These are phyloP conservation scores for Hanseniaspora osmophila DNA, from an alignment of 805 yeast species.

Conservation along the genomic window DNA sequence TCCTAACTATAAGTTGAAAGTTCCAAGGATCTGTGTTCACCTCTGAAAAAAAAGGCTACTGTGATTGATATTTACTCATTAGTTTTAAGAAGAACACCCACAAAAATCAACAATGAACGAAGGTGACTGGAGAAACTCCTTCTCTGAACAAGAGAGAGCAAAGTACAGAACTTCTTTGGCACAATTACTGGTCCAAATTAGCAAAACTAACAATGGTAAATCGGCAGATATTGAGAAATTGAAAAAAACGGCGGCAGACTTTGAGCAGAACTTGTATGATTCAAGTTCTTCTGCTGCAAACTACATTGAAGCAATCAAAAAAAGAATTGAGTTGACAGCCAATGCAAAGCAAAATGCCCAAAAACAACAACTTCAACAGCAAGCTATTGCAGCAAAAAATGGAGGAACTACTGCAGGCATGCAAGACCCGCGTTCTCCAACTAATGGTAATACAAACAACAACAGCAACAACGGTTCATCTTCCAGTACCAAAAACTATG, in stretches of 20 bases:
- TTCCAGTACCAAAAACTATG: conserved; percentile 7
- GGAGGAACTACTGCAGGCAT: conserved; percentile 18
- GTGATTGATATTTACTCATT: no score
- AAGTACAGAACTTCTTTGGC: conserved; percentile 21
- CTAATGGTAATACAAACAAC: conserved; percentile 14
- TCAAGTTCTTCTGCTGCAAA: conserved; percentile 44
- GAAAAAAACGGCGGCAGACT: conserved; percentile 50
- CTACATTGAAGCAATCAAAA: conserved; percentile 37
- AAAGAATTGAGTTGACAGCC: conserved; percentile 29
- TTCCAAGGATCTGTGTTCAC: no score
- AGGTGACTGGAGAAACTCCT: conserved; percentile 3
- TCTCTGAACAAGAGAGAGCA: conserved; percentile 16
- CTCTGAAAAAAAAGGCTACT: no score
- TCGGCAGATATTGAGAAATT: conserved; percentile 28
- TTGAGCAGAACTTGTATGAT: conserved; percentile 50
- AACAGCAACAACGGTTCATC: conserved; percentile 12
- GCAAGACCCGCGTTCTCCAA: conserved; percentile 9
- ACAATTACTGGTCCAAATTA: conserved; percentile 22
- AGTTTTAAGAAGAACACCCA: no score
- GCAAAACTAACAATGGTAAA: conserved; percentile 22
- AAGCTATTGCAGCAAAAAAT: conserved; percentile 18
- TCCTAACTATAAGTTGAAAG: no score
- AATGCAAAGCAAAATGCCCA: conserved; percentile 21
- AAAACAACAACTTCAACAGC: conserved; percentile 15
- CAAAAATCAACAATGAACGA: neutral